Evolutionary conservation across 768 basidiomycete genomes (phyloP).

Genomic region (Mycena latifolia): DNA sequence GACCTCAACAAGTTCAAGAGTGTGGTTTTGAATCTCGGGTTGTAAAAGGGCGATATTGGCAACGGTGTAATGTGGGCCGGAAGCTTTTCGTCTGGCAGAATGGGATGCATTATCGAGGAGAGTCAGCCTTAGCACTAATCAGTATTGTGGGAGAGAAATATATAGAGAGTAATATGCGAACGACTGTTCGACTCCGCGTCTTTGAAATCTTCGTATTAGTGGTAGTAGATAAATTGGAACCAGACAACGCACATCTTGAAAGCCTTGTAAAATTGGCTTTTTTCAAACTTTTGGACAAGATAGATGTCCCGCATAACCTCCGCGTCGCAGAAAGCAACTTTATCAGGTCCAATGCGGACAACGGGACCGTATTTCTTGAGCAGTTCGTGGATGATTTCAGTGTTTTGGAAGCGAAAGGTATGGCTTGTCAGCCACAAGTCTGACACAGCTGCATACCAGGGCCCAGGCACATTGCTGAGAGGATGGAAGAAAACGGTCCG

Average conservation of each 20-base stretch:
- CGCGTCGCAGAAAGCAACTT: slow-evolving; percentile 81
- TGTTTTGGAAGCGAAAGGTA: slow-evolving; percentile 77
- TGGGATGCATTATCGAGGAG: slow-evolving; percentile 80
- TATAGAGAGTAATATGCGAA: slow-evolving; percentile 60
- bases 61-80: slow-evolving; percentile 77
- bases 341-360: slow-evolving; percentile 82
- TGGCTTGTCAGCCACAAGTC: slow-evolving; percentile 80
- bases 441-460: slow-evolving; percentile 82
- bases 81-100: slow-evolving; percentile 75
- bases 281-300: slow-evolving; percentile 81
- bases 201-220: slow-evolving; percentile 48
- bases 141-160: slow-evolving; percentile 13
- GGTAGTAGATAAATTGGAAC: background rate
- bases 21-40: slow-evolving; percentile 72
- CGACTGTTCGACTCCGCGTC: slow-evolving; percentile 88
- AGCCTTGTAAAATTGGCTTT: slow-evolving; percentile 80
- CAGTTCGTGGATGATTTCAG: slow-evolving; percentile 71
- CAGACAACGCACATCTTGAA: slow-evolving; percentile 72
- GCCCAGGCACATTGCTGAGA: slow-evolving; percentile 78
- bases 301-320: slow-evolving; percentile 77
- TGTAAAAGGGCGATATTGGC: slow-evolving; percentile 75
- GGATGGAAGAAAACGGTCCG: slow-evolving; percentile 64
- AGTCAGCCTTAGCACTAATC: slow-evolving; percentile 67
- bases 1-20: slow-evolving; percentile 73
- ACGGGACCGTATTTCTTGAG: slow-evolving; percentile 83